Base-by-base conservation (phyloP, 2,329 filamentous ascomycete genomes). In the Paecilomyces niveus region DNA sequence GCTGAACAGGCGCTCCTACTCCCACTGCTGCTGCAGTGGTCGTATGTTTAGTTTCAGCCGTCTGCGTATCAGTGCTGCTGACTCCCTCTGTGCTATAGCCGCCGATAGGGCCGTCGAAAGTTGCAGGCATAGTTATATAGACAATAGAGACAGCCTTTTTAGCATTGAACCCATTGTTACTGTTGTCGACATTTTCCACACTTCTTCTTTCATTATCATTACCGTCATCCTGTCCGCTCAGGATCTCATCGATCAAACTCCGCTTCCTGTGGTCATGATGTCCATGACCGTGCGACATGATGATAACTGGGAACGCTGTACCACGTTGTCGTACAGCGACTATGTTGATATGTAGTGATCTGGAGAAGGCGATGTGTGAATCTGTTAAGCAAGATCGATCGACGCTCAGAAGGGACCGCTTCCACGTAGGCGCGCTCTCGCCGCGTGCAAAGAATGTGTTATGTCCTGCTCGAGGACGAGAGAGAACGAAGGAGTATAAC, bases 121-220 rank as follows among this genome's bases (percentile, higher is more conserved):
- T 84, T 57, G 79, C 74, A 22, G 75, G 64, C 31, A 79, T 74
- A 0, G 82, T 84, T 53, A 83, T 75, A 67, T 83, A 81, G 50
- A 84, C 75, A 49, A 81, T 70, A 11, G 62, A 18, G 24, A 21
- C 8, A 21, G 50, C 21, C 22, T 15, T 24, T 24, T 52, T 1
- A 26, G 3, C 50, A 24, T 52, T 45, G 39, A 21, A 26, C 31
- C 54, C 57, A 54, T 11, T 57, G 60, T 50, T 59, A 60, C 56
- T 58, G 56, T 39, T 63, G 61, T 5, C 58, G 57, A 29, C 54
- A n/a, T 39, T n/a, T 13, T 39, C 35, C 35, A 18, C 18, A 29
- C 13, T 29, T 11, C 13, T 29, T 11, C 18, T 21, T 18, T 52
- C 26, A 50, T n/a, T 18, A n/a, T 29, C 13, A n/a, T 52, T 22